Evolutionary conservation across 2,329 filamentous ascomycete species (phyloP), one percentile per base, ranked within the genome.

Genomic region (Cercospora sesami): DNA sequence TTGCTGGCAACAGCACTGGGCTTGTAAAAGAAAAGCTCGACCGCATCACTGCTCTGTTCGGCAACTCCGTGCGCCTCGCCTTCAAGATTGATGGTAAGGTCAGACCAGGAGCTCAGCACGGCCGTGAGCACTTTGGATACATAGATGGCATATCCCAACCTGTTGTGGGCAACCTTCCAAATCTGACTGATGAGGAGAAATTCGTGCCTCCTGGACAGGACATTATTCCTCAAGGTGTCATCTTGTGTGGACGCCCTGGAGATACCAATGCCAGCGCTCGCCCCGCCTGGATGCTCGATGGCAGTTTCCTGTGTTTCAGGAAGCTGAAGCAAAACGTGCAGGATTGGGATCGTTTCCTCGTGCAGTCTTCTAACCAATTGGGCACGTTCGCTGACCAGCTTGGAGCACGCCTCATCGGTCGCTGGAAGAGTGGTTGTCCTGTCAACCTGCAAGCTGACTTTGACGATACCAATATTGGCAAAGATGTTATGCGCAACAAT

Each of bases 91-190:
- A 69, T 18, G 80, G 80, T 4, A 74, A 80, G 39, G 73, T 76
- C 10, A 73, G 80, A 3, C 79, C 79, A 8, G 79, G 76, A 12
- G 71, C 74, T 9, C 73, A 79, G 58, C 72, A 73, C 23, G 79
- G 79, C 8, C 79, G 80, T 55, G 79, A 81, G 60, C 80, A 81
- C 72, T 84, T 83, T 65, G 82, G 81, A 1, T 83, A 80, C 68
- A 68, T 78, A 23, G 81, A 84, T 68, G 80, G 79, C 5, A 73
- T 83, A 57, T 80, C 80, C 3, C 79, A 83, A 66, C 82, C 82
- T 2, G 75, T 75, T 2, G 72, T 82, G 26, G 73, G 76, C 63
- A 73, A 72, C 31, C 72, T 82, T 28, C 75, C 77, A 66, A 72
- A 72, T 39, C 67, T 69, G 14, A 70, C 68, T 2, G 62, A 68